Conservation (phyloP, 768 basidiomycete species). For the Auricularia auricula-judae region DNA sequence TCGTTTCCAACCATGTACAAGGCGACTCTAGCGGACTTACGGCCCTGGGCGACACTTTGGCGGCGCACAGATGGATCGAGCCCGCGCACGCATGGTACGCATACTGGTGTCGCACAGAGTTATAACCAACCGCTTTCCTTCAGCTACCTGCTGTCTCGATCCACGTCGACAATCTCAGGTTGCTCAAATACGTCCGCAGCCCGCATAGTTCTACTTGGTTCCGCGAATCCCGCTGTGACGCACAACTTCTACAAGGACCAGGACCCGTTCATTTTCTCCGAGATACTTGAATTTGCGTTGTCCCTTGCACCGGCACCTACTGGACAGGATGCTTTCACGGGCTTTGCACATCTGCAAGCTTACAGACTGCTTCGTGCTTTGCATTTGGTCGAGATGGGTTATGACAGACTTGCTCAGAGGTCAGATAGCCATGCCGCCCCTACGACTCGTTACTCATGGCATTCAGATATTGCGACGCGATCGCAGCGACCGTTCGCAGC, state of each 20-base stretch:
- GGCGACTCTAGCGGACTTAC: constrained; percentile 71
- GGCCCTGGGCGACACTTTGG: constrained; percentile 75
- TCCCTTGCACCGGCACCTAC: constrained; percentile 63
- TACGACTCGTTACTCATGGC: too few species aligned
- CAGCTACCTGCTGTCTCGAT: constrained; percentile 81
- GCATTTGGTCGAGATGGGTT: constrained; percentile 70
- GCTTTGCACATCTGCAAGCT: constrained; percentile 77
- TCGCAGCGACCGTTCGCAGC: constrained; percentile 42
- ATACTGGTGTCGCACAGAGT: not conserved
- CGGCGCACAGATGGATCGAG: constrained; percentile 57
- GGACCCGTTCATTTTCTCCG: constrained; percentile 75
- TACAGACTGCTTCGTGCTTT: constrained; percentile 75
- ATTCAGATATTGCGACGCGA: constrained; percentile 87
- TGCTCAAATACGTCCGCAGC: constrained; percentile 56
- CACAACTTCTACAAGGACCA: constrained; percentile 50
- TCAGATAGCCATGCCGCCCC: constrained; percentile 17
- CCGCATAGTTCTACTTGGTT: constrained; percentile 66
- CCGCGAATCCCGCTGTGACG: constrained; percentile 39
- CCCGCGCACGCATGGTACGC: constrained; percentile 89
- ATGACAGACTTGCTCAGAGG: constrained; percentile 67
- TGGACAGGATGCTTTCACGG: constrained; percentile 77
- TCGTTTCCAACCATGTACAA: constrained; percentile 57
- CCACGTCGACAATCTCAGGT: constrained; percentile 55
- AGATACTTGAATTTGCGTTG: constrained; percentile 84
- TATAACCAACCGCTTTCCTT: not conserved